These are phyloP conservation scores for Nidularia pulvinata DNA, from an alignment of 768 basidiomycete genomes.

Conservation along the genomic window DNA sequence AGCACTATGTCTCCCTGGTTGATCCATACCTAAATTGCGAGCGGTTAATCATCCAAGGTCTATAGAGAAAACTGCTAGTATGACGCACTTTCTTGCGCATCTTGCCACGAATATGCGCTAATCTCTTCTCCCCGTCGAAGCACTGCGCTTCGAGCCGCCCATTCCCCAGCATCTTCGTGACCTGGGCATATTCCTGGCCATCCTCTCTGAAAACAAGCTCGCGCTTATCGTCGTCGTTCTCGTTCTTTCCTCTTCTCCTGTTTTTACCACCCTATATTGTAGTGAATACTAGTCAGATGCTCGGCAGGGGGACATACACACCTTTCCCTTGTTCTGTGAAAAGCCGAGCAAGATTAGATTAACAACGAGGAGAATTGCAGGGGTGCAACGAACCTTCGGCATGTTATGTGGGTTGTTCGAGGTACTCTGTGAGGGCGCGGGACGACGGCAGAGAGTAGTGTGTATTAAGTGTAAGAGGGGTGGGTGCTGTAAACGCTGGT, in stretches of 20 bases:
- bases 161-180: slow-evolving; percentile 98
- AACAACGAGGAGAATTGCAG: slow-evolving; percentile 8
- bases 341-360: background rate
- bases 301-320: slow-evolving; percentile 17
- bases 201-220: slow-evolving; percentile 99
- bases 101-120: slow-evolving; percentile 98
- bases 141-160: slow-evolving; percentile 95
- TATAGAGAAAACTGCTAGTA: background rate
- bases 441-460: background rate
- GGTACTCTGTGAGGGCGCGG: background rate
- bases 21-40: slow-evolving; percentile 98
- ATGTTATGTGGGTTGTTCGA: background rate
- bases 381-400: background rate
- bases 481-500: no score
- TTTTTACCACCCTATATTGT: slow-evolving; percentile 91
- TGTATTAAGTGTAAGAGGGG: no score
- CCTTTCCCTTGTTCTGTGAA: slow-evolving; percentile 75
- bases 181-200: slow-evolving; percentile 99
- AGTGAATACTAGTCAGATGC: background rate
- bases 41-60: no score
- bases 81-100: slow-evolving; percentile 95
- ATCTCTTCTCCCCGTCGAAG: slow-evolving; percentile 97
- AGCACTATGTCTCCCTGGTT: slow-evolving; percentile 98
- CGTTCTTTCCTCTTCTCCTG: slow-evolving; percentile 99
- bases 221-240: slow-evolving; percentile 98